Evolutionary conservation across 495 filamentous ascomycete species (phyloP).

Genomic region (Trichoderma orchidacearum): DNA sequence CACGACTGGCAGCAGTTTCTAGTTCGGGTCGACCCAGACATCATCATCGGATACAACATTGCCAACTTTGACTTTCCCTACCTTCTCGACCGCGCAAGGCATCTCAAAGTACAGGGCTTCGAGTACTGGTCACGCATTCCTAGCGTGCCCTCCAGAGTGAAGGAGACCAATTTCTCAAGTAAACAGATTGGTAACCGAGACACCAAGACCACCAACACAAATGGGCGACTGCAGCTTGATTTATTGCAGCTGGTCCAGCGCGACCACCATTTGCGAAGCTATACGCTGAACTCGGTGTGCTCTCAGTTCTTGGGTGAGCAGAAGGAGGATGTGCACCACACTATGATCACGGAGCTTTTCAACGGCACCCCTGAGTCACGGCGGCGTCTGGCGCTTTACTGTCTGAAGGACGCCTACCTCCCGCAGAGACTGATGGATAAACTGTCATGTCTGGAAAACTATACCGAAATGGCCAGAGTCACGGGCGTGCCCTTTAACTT

Average conservation of each 20-base stretch:
- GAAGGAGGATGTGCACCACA: constrained; percentile 97
- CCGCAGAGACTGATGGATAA: constrained; percentile 95
- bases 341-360: constrained; percentile 96
- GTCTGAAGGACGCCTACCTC: constrained; percentile 93
- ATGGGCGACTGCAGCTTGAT: constrained; percentile 86
- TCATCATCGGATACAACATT: constrained; percentile 99
- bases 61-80: constrained; percentile 98
- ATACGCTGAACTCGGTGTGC: constrained; percentile 93
- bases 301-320: constrained; percentile 96
- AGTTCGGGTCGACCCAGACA: constrained; percentile 83
- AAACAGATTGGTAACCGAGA: constrained; percentile 99
- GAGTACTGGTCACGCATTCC: constrained; percentile 73
- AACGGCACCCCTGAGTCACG: constrained; percentile 89
- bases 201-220: constrained; percentile 85
- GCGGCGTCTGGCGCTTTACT: constrained; percentile 86
- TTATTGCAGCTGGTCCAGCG: constrained; percentile 85
- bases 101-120: constrained; percentile 63
- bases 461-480: constrained; percentile 98
- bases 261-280: constrained; percentile 89
- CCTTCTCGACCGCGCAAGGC: constrained; percentile 74
- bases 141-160: constrained; percentile 48
- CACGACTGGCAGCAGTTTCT: constrained; percentile 81
- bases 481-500: constrained; percentile 97
- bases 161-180: constrained; percentile 77
- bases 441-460: constrained; percentile 92